phyloP scores from a whole-genome alignment of 768 basidiomycete genomes.

The Rhizopogon vesiculosus region DNA sequence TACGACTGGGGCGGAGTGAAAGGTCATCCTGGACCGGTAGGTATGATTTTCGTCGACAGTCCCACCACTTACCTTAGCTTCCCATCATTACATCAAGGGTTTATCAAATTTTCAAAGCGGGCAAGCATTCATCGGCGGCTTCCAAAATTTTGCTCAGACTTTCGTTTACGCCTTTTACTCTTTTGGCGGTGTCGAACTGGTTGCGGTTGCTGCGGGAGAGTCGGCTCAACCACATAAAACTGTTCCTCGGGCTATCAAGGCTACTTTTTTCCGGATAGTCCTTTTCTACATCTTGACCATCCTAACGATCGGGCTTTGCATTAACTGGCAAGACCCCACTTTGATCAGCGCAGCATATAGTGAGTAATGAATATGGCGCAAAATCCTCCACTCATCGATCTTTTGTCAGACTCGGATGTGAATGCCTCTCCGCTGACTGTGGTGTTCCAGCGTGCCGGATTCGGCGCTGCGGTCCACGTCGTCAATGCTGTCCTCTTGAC shows the following conservation, averaged over 20 bases:
- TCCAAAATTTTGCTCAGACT: slow-evolving; percentile 46
- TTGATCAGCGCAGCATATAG: slow-evolving; percentile 43
- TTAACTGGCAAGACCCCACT: slow-evolving; percentile 54
- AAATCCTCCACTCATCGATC: neutral
- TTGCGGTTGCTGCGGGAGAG: slow-evolving; percentile 71
- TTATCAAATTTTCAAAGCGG: slow-evolving; percentile 44
- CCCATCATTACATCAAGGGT: slow-evolving; percentile 29
- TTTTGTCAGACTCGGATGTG: slow-evolving; percentile 38
- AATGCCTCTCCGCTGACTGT: slow-evolving; percentile 60
- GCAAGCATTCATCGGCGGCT: slow-evolving; percentile 53
- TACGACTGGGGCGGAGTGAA: slow-evolving; percentile 58
- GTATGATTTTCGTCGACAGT: slow-evolving; percentile 9
- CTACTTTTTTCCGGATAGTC: slow-evolving; percentile 62
- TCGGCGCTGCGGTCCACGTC: slow-evolving; percentile 56
- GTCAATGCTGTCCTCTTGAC: slow-evolving; percentile 67
- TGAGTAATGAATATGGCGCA: slow-evolving; percentile 15
- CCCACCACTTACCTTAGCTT: neutral
- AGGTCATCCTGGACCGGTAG: slow-evolving; percentile 52
- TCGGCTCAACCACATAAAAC: slow-evolving; percentile 57
- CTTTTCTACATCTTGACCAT: slow-evolving; percentile 64
- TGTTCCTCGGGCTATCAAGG: slow-evolving; percentile 61
- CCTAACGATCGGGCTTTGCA: slow-evolving; percentile 60
- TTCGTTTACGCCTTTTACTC: slow-evolving; percentile 72
- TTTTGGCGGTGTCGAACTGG: slow-evolving; percentile 64
- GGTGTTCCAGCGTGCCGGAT: slow-evolving; percentile 57